Base-by-base conservation (phyloP, 225 moss, liverwort and hornwort genomes). In the Pseudoscleropodium purum region DNA sequence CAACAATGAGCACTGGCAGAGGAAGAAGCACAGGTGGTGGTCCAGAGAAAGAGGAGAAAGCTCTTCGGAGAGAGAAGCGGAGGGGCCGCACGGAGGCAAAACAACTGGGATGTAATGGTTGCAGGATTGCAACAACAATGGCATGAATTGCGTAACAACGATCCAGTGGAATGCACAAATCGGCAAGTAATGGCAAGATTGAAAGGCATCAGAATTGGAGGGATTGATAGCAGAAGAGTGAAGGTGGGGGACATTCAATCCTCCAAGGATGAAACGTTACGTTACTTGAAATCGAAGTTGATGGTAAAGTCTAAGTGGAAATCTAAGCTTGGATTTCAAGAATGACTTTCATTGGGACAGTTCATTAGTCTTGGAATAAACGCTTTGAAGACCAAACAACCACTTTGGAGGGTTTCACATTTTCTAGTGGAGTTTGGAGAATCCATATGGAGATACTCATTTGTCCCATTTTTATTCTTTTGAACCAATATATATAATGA, bases 1-100 rank as follows among this genome's bases (percentile, higher is more conserved):
- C 97, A 15, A 97, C 99, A 34, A 97, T 95, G 83, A 99, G 91
- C 79, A 99, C 97, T 27, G 97, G 95, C 89, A 91, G 72, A 65
- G 75, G 87, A 73, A 11, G 84, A 86, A 39, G 73, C 18, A 73
- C 74, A 84, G 57, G 43, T n/a, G 89, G 69, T 18, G 88, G 27
- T 41, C 47, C 85, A 88, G 91, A 43, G 75, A 30, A 47, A 65
- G 84, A 33, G 39, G 88, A 86, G 69, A 84, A 72, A 17, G 84
- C 84, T 66, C 91, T 81, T 61, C 91, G 88, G 56, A 91, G 76
- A 45, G 84, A 63, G 11, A 67, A 64, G 13, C 75, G 78, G 67
- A 90, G 88, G 57, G 81, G 52, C 90, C 68, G 81, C 93, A 93
- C 90, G 43, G 79, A 67, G 56, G 43, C 79, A 57, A 29, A 85